Base-by-base conservation (phyloP, 1,139 yeast species). In the Diutina scorzettiae region DNA sequence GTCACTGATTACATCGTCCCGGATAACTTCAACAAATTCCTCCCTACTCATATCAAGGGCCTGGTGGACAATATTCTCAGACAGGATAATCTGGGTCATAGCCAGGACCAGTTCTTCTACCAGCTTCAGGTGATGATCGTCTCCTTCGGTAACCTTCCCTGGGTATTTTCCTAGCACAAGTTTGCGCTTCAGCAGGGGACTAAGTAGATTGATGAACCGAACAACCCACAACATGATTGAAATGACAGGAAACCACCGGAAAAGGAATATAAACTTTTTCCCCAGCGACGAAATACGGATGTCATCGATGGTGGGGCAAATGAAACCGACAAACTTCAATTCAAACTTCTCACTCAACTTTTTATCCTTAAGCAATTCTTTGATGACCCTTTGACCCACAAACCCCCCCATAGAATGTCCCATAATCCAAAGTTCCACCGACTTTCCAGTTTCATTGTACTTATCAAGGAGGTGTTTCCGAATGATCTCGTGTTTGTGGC, bases 291-390 rank as follows among this genome's bases (percentile, higher is more conserved):
- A 74, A 37, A 57, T 54, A 16, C 72, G 71, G 30, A 80, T 73
- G 47, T 78, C 78, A 20, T 66, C 62, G 18, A 80, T 64, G 0
- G 87, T 78, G 1, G 87, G 87, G 37, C 81, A 78, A 14, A 79
- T 60, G 43, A 80, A 57, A 0, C 84, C 84, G n/a, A 71, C 64
- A 44, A 76, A 66, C 44, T 57, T 55, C 34, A 69, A 48, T 3
- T 47, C 41, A 40, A 58, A 49, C 36, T 48, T 49, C 8, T 45
- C 53, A 2, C 42, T 27, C 31, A 62, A 42, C 8, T 53, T 54
- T 1, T 43, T 28, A 44, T 60, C 64, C 8, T 52, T 34, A n/a
- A 5, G 6, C 19, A 34, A 23, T 23, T 34, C 28, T 9, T 14
- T 16, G 12, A 34, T 16, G 19, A 28, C 19, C 11, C 39, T n/a